Evolutionary conservation across 2,329 filamentous ascomycete species (phyloP), one percentile per base, ranked within the genome.

Genomic region (Teratosphaeria pseudoeucalypti): DNA sequence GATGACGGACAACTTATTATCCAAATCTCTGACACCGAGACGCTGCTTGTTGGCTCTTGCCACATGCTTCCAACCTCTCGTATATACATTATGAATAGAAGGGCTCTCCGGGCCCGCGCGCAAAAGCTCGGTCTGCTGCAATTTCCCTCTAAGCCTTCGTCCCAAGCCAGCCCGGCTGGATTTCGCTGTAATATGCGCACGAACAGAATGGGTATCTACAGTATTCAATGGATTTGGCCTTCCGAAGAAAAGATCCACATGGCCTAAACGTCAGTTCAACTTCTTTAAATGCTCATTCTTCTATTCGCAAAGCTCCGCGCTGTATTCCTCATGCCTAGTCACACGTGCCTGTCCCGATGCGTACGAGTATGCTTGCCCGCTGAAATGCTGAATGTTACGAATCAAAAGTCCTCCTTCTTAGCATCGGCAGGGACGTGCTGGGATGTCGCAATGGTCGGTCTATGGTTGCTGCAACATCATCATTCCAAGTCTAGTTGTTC

Each of bases 401-500:
- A 14, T 12, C 37, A 43, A 12, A 14, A 32, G 29, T 32, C 29
- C 29, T 32, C 16, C 37, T 14, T 12, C 11, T 12, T 14, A 6
- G 43, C 9, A n/a, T n/a, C 1, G 43, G 9, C 7, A 23, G n/a
- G 23, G n/a, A 10, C 2, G 3, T 49, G 43, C n/a, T n/a, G 43
- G n/a, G 19, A 49, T 19, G n/a, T 16, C 19, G 9, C 23, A 49
- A 49, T 3, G 16, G 16, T 3, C 19, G 16, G 43, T 19, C n/a
- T 49, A 56, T 39, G 32, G 27, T 39, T 43, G 12, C 47, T 58
- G 58, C 70, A 72, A 72, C 62, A 72, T 68, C 70, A 72, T 72
- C 62, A 72, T 68, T 61, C 73, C 73, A 47, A 74, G 64, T 60
- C 65, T 67, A 1, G 72, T 74, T 10, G 70, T 73, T 57, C 72